Evolutionary conservation across 2,329 filamentous ascomycete genomes (phyloP), one percentile per base, ranked within the genome.

Genomic region (Pezizomycotina sp.): DNA sequence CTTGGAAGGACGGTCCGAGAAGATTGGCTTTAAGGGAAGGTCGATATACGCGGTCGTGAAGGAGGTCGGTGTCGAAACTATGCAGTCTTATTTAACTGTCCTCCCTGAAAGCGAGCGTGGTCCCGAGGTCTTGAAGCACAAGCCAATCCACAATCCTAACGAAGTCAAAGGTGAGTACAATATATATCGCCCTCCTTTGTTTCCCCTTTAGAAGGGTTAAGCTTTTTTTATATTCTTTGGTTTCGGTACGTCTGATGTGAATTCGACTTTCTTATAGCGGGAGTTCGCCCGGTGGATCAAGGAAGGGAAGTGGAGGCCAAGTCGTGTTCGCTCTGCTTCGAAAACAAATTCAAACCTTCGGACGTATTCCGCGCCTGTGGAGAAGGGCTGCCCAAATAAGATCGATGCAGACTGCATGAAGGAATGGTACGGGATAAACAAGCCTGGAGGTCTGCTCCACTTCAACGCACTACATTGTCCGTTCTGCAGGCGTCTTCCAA

Each of bases 341-440:
- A 44, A 15, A 50, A 50, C 2, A 46, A 48, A 2, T 48, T 55
- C 36, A 52, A 54, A 21, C 58, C 60, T 38, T 45, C 38, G 3
- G 50, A 54, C 14, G 53, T 66, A 1, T 56, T 54, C 9, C 53
- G 52, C 1, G 60, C 63, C 2, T 68, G 64, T 38, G 61, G 62
- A 60, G 62, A 1, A 50, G 2, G 62, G 61, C 0, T 67, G 64
- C 38, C 31, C 51, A 9, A 59, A 65, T 49, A 48, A 50, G 4
- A 56, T 66, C 33, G 67, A 63, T 48, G 45, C 44, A 4, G 47
- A 40, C 8, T 67, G 64, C 38, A 45, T 56, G 6, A 40, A 48
- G 12, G 49, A 45, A 2, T 68, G 64, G 64, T 66, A 66, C 38
- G 61, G 62, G 0, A 49, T 61, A 38, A 68, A 67, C 46, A 31